Evolutionary conservation across 1,284 basidiomycete species (phyloP), one percentile per base, ranked within the genome.

Genomic region (Amylostereum areolatum): DNA sequence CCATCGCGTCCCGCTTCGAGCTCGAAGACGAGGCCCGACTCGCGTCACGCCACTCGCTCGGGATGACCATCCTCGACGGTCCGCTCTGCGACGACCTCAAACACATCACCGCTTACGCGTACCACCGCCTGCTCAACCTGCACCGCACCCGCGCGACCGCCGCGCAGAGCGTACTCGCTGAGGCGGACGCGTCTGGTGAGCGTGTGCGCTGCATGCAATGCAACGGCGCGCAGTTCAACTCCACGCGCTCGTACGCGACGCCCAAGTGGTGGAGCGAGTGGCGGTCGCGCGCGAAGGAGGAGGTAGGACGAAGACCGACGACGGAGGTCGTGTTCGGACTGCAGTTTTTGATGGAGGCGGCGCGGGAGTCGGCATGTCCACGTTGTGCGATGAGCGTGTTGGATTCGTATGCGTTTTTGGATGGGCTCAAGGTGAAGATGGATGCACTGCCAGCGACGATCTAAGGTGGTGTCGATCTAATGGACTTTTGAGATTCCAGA

Each of bases 231-330:
- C 65, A 36, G 28, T 39, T 33, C 29, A 35, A 40, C 11, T 4
- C 8, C 7, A n/a, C 25, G 7, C 27, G 12, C 25, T 42, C 70
- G 37, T 69, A 77, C 49, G 68, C 69, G 9, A 69, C 72, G 24
- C 85, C 84, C 28, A 74, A 74, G 60, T 88, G 85, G 85, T 88
- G 84, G 84, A 63, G 62, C 32, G 75, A 78, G 52, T 88, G 77
- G 56, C 71, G 75, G 60, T 70, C 60, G 59, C 61, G 67, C 52
- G 85, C 83, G 39, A 74, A 60, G 58, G 73, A 73, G 58, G 83
- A 87, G 58, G 62, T 87, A 49, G 65, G 67, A 27, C 55, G 62
- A 43, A 67, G 81, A 45, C 85, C 85, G 30, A 75, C 76, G 52
- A 74, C 79, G 27, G 76, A 75, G 28, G 68, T 75, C 37, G 73